phyloP scores from a whole-genome alignment of 2,329 filamentous ascomycete species.

The Neopestalotiopsis clavispora region DNA sequence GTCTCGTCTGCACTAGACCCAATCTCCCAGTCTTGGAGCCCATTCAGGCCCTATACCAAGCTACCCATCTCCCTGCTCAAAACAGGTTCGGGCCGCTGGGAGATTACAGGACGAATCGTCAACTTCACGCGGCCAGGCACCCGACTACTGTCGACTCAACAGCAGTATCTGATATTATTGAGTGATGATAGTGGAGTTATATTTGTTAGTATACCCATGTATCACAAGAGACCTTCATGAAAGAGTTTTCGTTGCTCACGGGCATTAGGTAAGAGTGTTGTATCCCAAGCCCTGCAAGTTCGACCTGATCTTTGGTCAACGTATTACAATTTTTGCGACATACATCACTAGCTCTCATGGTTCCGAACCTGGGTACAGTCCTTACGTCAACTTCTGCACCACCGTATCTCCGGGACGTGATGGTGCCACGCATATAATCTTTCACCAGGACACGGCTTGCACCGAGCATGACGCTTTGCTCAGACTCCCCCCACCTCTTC shows the following conservation, averaged over 20 bases:
- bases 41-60: slow-evolving; percentile 51
- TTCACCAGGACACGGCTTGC: slow-evolving; percentile 49
- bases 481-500: slow-evolving; percentile 51
- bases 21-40: slow-evolving; percentile 42
- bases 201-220: slow-evolving; percentile 42
- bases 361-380: slow-evolving; percentile 32
- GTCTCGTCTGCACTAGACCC: slow-evolving; percentile 44
- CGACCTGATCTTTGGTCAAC: slow-evolving; percentile 52
- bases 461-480: slow-evolving; percentile 46
- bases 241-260: neutral
- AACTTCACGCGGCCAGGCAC: slow-evolving; percentile 54
- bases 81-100: slow-evolving; percentile 53
- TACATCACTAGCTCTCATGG: slow-evolving; percentile 56
- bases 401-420: slow-evolving; percentile 64
- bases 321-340: slow-evolving; percentile 61
- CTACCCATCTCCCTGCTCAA: slow-evolving; percentile 51
- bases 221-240: too few relatives aligned
- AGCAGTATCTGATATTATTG: slow-evolving; percentile 58
- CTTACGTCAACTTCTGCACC: slow-evolving; percentile 52
- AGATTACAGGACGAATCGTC: slow-evolving; percentile 59
- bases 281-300: slow-evolving; percentile 46
- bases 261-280: slow-evolving; percentile 53
- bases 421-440: slow-evolving; percentile 55
- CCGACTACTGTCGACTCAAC: slow-evolving; percentile 46
- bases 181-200: slow-evolving; percentile 60